A percentile compares a stretch with the other conserved stretches of the same genome.
Conservation (phyloP, 768 basidiomycete species). For the Russula emetica region DNA sequence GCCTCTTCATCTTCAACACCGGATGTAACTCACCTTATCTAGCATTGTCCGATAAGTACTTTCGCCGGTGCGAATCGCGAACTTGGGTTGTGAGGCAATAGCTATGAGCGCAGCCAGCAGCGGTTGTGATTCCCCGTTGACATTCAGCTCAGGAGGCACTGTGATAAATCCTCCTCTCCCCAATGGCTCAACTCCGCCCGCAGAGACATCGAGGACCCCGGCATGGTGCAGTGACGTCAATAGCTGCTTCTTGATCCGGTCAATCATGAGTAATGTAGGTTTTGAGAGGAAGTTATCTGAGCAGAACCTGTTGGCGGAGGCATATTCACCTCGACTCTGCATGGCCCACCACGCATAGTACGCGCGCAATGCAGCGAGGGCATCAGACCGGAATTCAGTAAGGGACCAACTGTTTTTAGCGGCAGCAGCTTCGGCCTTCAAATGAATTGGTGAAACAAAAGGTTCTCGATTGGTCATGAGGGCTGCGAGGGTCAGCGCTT, state of each 20-base stretch:
- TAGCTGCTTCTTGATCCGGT: constrained; percentile 75
- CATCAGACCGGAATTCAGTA: constrained; percentile 77
- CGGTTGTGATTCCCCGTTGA: constrained; percentile 68
- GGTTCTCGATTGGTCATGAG: constrained; percentile 88
- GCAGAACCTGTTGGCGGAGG: constrained; percentile 69
- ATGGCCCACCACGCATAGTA: constrained; percentile 78
- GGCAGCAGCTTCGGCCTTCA: constrained; percentile 64
- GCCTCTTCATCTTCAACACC: background rate
- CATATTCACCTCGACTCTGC: constrained; percentile 61
- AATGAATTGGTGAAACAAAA: constrained; percentile 77
- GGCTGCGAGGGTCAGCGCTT: constrained; percentile 85
- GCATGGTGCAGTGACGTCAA: constrained; percentile 70
- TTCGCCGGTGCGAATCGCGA: constrained; percentile 71
- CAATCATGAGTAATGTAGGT: constrained; percentile 75
- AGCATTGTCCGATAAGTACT: constrained; percentile 66
- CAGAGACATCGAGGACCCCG: constrained; percentile 79
- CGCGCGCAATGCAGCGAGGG: constrained; percentile 71
- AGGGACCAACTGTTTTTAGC: constrained; percentile 78
- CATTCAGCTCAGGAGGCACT: constrained; percentile 66
- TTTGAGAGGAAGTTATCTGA: constrained; percentile 83
- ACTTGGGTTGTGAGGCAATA: constrained; percentile 85
- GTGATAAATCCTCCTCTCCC: constrained; percentile 36
- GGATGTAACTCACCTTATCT: constrained; percentile 62
- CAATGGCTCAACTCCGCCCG: constrained; percentile 48
- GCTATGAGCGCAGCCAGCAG: constrained; percentile 80